Base-by-base conservation (phyloP, 345 rosid genomes). In the Ceriops zippeliana region DNA sequence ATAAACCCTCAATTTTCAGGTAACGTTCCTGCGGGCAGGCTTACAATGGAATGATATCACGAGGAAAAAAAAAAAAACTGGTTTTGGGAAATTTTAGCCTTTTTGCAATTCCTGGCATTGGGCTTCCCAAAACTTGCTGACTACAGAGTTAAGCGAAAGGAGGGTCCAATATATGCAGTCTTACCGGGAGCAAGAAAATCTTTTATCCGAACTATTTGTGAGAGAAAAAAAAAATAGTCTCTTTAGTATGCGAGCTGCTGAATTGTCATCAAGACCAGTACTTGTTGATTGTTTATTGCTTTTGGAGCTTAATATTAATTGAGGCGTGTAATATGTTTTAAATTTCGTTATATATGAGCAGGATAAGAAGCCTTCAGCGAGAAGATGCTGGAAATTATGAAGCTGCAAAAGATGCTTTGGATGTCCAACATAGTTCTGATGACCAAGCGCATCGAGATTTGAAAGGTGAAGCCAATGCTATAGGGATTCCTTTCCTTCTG, bases 401-500 rank as follows among this genome's bases (percentile, higher is more conserved):
- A 52, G 71, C 78, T 9, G 61, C 9, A 47, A 73, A 71, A 37
- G 80, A 73, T 58, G 60, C 8, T 61, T 70, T 59, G 58, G 80
- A 80, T 61, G 79, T 68, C 49, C 70, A 68, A 71, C 70, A 66
- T 28, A 30, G 15, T 57, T 66, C 67, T 6, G 71, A 62, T 42
- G 66, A 69, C 62, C 86, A 73, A 71, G 46, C 72, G 42, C 61
- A 70, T 70, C 73, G 34, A 52, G 64, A 38, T 52, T 30, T 75
- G 66, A 73, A 32, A 8, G 17, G 66, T 19, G 60, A 61, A n/a
- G 65, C 67, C 53, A 62, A 68, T 66, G 67, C 24, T 16, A 46
- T 47, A 32, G 83, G 80, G 57, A 81, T 73, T 64, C 79, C 90
- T 27, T 85, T 92, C 62, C 80, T 90, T 15, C 68, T 80, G 31